These are phyloP conservation scores for Penicillium egyptiacum DNA, from an alignment of 495 filamentous ascomycete species.

Conservation along the genomic window DNA sequence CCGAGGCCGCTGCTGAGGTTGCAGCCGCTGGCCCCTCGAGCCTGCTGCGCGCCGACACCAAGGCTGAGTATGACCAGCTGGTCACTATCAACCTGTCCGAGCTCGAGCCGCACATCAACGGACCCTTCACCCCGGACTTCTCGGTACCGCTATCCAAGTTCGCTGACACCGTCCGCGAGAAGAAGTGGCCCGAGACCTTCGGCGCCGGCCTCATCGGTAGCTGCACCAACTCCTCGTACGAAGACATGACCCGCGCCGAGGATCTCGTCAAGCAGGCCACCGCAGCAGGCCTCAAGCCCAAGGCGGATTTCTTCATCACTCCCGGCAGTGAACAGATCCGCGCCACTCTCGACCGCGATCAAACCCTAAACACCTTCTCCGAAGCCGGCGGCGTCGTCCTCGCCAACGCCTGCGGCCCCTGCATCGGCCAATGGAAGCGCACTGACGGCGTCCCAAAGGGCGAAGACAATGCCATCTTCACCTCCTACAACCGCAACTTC, in stretches of 20 bases:
- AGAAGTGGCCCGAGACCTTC: conserved; percentile 87
- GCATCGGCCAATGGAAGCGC: conserved; percentile 95
- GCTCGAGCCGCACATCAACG: conserved; percentile 96
- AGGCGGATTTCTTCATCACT: conserved; percentile 90
- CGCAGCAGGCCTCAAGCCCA: conserved; percentile 82
- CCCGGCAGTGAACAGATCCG: conserved; percentile 96
- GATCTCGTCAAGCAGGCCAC: conserved; percentile 85
- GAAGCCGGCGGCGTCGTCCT: conserved; percentile 84
- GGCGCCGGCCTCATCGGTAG: conserved; percentile 93
- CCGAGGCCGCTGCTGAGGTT: conserved; percentile 46
- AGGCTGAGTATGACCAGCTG: conserved; percentile 82
- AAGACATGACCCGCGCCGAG: conserved; percentile 96
- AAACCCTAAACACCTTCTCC: conserved; percentile 82
- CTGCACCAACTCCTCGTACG: conserved; percentile 97
- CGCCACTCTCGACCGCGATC: conserved; percentile 83
- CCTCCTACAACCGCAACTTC: conserved; percentile 98
- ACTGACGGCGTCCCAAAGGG: conserved; percentile 81
- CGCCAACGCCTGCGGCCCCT: conserved; percentile 94
- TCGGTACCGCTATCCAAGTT: conserved; percentile 90
- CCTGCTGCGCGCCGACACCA: conserved; percentile 71
- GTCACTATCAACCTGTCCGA: conserved; percentile 89
- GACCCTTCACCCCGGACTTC: conserved; percentile 92
- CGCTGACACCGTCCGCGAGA: conserved; percentile 73
- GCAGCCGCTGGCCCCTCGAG: conserved; percentile 49
- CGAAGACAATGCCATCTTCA: conserved; percentile 90